Evolutionary conservation across 2,329 filamentous ascomycete genomes (phyloP).

Genomic region (Fusarium pilosicola): DNA sequence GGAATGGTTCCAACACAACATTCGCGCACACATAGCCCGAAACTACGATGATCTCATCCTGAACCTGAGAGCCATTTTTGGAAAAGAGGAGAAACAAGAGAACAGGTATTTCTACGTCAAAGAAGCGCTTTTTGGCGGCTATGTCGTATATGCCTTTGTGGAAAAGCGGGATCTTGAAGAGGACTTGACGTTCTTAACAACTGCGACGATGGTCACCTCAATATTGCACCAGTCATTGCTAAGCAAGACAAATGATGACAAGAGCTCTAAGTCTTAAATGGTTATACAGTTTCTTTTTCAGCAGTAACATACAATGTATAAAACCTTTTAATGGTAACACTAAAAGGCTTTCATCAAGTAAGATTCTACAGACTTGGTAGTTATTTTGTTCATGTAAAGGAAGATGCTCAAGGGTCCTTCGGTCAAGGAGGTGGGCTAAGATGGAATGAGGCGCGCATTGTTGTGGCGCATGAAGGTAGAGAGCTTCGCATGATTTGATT

Average conservation of each 20-base stretch:
- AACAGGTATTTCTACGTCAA: neutral
- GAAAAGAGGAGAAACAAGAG: neutral
- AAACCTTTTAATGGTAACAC: fast-evolving
- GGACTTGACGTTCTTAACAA: neutral
- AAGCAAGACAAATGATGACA: fast-evolving
- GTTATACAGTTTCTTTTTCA: fast-evolving
- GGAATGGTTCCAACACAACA: neutral
- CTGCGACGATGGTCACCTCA: neutral
- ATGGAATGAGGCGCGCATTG: no score
- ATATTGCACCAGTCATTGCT: neutral
- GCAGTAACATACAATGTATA: fast-evolving
- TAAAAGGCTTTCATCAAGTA: neutral
- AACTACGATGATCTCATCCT: neutral
- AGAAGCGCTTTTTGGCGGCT: fast-evolving
- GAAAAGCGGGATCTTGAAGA: neutral
- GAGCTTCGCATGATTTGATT: no score
- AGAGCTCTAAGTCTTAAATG: fast-evolving
- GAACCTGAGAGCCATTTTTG: neutral
- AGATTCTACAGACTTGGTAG: fast-evolving
- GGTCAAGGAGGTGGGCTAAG: fast-evolving
- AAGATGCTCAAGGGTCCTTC: no score
- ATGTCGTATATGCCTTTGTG: fast-evolving
- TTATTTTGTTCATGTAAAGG: neutral
- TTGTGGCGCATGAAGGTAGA: no score
- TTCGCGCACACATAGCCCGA: no score